Conservation (phyloP, 2,329 filamentous ascomycete species). For the Aspergillus aculeatinus region DNA sequence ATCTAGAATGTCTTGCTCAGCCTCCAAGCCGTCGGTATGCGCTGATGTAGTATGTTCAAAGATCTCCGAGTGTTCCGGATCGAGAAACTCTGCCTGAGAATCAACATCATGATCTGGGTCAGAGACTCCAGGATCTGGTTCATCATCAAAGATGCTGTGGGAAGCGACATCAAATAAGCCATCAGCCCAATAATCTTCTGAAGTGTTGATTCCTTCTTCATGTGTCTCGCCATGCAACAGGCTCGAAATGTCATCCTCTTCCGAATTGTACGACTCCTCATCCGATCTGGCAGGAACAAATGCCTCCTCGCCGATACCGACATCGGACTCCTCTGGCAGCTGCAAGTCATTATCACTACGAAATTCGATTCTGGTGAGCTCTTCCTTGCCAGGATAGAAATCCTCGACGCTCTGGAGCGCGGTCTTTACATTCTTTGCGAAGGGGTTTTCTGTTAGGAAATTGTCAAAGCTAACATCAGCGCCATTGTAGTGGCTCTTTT, state of each 20-base stretch:
- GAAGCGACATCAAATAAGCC: constrained; percentile 25
- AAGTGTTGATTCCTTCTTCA: constrained; percentile 11
- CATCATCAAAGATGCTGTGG: constrained; percentile 10
- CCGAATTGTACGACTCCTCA: constrained; percentile 42
- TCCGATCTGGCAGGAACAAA: constrained; percentile 51
- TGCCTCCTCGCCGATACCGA: constrained; percentile 65
- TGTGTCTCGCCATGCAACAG: constrained; percentile 19
- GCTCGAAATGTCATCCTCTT: constrained; percentile 42
- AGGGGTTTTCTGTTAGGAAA: constrained; percentile 59
- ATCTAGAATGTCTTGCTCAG: background rate
- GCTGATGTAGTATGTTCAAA: background rate
- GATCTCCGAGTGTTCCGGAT: background rate
- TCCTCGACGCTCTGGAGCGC: constrained; percentile 82
- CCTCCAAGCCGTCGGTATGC: background rate
- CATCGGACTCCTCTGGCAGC: constrained; percentile 21
- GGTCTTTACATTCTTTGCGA: constrained; percentile 67
- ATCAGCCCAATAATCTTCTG: constrained; percentile 21
- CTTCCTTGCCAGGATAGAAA: constrained; percentile 69
- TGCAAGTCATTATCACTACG: constrained; percentile 12
- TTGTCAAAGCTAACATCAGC: constrained; percentile 59
- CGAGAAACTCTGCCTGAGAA: background rate
- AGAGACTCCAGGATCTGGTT: background rate
- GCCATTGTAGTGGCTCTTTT: constrained; percentile 53
- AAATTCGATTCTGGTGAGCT: constrained; percentile 23
- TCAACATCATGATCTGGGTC: background rate